Evolutionary conservation across 164 flowering plant species (phyloP).

Genomic region (Annona squamosa): DNA sequence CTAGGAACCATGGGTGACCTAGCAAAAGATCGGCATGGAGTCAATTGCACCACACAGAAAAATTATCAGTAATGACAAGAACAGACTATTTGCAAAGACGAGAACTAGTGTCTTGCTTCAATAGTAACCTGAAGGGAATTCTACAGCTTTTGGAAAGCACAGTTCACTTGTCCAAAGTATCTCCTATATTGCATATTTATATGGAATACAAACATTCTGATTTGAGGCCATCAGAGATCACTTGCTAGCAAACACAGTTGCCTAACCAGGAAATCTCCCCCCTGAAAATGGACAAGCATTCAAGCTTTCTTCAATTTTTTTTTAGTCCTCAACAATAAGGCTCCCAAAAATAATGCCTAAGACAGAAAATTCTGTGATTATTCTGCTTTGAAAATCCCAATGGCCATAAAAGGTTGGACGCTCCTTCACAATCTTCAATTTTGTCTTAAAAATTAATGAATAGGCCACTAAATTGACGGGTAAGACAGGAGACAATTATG

Average conservation of each 20-base stretch:
- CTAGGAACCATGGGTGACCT: conserved; percentile 40
- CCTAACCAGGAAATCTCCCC: no score
- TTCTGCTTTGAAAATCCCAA: no score
- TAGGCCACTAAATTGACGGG: no score
- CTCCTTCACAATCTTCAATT: no score
- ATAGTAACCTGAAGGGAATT: not conserved
- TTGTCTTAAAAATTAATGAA: no score
- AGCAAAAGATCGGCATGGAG: conserved; percentile 4
- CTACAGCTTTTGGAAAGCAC: not conserved
- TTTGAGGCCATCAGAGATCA: not conserved
- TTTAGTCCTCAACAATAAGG: no score
- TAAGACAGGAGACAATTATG: no score
- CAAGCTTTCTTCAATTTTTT: no score
- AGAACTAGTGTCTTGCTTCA: not conserved
- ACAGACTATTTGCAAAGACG: not conserved
- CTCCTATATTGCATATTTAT: not conserved
- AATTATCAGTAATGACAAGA: not conserved
- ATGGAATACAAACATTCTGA: not conserved
- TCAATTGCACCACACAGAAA: not conserved
- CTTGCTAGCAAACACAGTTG: not conserved
- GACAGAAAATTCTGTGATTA: no score
- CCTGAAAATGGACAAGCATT: no score
- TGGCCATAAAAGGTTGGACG: no score
- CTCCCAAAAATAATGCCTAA: no score
- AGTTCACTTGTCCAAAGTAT: not conserved